Evolutionary conservation across 1,139 yeast species (phyloP), one percentile per base, ranked within the genome.

Genomic region (Nakaseomyces kungkrabaensis): DNA sequence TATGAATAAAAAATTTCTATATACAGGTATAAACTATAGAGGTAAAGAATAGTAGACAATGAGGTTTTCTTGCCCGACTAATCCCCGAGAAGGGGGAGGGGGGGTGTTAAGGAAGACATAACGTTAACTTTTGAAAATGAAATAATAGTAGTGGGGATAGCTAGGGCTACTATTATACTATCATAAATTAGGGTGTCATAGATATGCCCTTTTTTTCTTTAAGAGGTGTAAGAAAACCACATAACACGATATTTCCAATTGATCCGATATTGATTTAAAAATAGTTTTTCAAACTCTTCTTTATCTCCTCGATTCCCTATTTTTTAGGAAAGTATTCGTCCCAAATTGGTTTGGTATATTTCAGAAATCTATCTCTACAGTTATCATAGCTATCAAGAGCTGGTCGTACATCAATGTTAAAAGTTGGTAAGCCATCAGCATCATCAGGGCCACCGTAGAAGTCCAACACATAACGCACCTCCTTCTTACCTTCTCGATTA

Each of bases 401-500:
- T 0, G 98, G 98, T 57, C 99, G 78, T 25, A 95, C 96, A 67
- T 92, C 98, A 59, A 94, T 76, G 68, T 81, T 81, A 66, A 92
- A 94, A 0, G 95, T 77, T 8, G 98, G 97, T 80, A 82, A 78
- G 9, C 95, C 96, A 37, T 85, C 80, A 22, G 78, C 83, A 58
- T 82, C 90, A 59, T 87, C 97, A 50, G 94, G 96, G 1, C 96
- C 96, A 1, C 96, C 96, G 66, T 94, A 94, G 68, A 90, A 94
- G 67, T 94, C 99, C 61, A 94, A 89, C 37, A 94, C 95, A 61
- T 94, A 94, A 55, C 98, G 77, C 26, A 92, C 80, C 69, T 79
- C 67, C 17, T 43, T 45, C 36, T 70, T 68, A 27, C 40, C 45
- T 13, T 34, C 50, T 3, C 65, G 66, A 45, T 59, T 56, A 55